Base-by-base conservation (phyloP, 2,329 filamentous ascomycete genomes). In the Neonectria hederae region DNA sequence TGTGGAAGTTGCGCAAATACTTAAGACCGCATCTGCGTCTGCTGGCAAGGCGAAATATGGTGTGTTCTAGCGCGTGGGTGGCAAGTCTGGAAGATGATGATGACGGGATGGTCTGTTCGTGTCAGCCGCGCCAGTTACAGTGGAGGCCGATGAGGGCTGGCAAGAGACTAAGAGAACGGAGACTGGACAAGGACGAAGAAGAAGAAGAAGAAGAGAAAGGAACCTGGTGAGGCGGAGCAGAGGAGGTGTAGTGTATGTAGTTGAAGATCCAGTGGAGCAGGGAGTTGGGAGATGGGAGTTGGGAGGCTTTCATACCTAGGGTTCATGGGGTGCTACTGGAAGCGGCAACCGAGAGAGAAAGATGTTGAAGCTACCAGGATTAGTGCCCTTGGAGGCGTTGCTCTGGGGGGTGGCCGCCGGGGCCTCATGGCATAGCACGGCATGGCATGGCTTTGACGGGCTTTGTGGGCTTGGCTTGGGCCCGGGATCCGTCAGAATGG, bases 241-340 rank as follows among this genome's bases (percentile, higher is more conserved):
- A 46, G 40, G 28, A 42, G 40, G 38, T 28, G 26, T 49, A 59
- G 61, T 65, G 52, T 38, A 57, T 51, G 62, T 30, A 40, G 35
- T 38, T 38, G 35, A 14, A 38, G 14, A 63, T 62, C 60, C 61
- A 70, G 66, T 61, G 67, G 66, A 67, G 52, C 54, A 11, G 49
- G 38, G 49, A 43, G 54, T 35, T n/a, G 61, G n/a, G 26, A 63
- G 61, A 43, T 54, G 61, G 61, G 61, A 54, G 42, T 55, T 65
- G 71, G 63, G 63, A 56, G 65, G 59, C 69, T 72, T 72, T 73
- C 71, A 73, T 71, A 10, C 28, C 28, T 9, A 70, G 57, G 64
- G 64, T 60, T 65, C 59, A 68, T 59, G 54, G 60, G 59, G 40
- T 57, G 43, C 42, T 54, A 45, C 54, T 54, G 19, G 54, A 59